Conservation (phyloP, 164 flowering plant species). For the Vitis labrusca region DNA sequence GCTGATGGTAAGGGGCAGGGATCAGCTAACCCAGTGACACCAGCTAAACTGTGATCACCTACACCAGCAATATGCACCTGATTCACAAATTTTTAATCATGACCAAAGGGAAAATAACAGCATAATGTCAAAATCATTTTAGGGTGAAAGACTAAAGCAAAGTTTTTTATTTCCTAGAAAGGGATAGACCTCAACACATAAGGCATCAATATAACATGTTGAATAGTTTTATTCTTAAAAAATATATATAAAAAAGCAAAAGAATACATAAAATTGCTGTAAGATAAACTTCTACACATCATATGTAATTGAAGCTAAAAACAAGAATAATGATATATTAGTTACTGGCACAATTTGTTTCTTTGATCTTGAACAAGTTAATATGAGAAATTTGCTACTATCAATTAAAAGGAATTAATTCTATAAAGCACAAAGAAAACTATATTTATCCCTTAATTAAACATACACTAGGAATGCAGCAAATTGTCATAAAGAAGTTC, state of each 20-base stretch:
- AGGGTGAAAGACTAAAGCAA: not conserved
- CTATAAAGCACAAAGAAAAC: too few species aligned
- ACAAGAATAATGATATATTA: too few species aligned
- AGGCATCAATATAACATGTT: not conserved
- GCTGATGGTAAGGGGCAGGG: conserved; percentile 97
- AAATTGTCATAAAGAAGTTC: too few species aligned
- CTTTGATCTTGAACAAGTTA: too few species aligned
- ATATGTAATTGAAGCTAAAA: too few species aligned
- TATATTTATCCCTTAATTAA: too few species aligned
- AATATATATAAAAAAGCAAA: not conserved
- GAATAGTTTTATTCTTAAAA: not conserved
- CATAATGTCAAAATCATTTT: not conserved
- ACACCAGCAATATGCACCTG: conserved; percentile 99
- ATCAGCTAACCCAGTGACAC: conserved; percentile 70
- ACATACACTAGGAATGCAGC: too few species aligned
- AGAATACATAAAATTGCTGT: not conserved
- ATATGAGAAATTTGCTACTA: too few species aligned
- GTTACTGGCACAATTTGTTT: too few species aligned
- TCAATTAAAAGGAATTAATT: too few species aligned
- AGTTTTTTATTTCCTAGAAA: not conserved
- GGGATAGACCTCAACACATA: not conserved
- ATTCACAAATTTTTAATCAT: conserved; percentile 1
- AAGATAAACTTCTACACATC: too few species aligned
- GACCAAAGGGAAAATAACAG: not conserved
- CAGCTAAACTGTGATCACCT: conserved; percentile 77